Evolutionary conservation across 1,139 yeast genomes (phyloP).

Genomic region (Cylindricascospora bacillispora): DNA sequence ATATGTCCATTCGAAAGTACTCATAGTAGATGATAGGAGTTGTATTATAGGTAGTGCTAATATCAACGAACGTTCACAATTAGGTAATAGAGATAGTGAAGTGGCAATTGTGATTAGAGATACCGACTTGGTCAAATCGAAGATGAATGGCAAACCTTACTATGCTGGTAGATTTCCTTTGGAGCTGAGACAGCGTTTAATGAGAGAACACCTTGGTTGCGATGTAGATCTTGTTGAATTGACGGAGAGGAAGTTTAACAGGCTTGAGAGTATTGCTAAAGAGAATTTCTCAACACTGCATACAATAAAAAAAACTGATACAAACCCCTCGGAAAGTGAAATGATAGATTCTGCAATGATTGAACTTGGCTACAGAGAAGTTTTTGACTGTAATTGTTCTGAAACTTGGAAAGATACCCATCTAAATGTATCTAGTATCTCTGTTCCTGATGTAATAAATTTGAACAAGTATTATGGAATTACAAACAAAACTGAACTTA

Average conservation of each 20-base stretch:
- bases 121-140: constrained; percentile 55
- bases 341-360: constrained; percentile 50
- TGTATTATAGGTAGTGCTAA: constrained; percentile 96
- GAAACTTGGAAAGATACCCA: constrained; percentile 33
- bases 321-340: constrained; percentile 5
- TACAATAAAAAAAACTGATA: constrained; percentile 4
- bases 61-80: constrained; percentile 88
- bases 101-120: constrained; percentile 84
- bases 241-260: constrained; percentile 62
- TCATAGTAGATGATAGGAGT: constrained; percentile 87
- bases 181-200: constrained; percentile 72
- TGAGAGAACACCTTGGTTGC: constrained; percentile 95
- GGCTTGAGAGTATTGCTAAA: constrained; percentile 44
- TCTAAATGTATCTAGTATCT: constrained; percentile 1
- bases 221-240: constrained; percentile 80
- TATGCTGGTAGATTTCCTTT: constrained; percentile 83
- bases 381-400: constrained; percentile 34
- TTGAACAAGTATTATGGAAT: constrained; percentile 11
- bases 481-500: neutral
- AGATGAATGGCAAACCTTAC: constrained; percentile 74
- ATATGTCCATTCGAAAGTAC: constrained; percentile 83
- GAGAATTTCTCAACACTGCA: constrained; percentile 24
- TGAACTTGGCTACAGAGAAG: constrained; percentile 59
- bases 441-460: neutral
- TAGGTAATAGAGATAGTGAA: constrained; percentile 90